phyloP scores from a whole-genome alignment of 2,329 filamentous ascomycete species.

The Neoarthrinium moseri region DNA sequence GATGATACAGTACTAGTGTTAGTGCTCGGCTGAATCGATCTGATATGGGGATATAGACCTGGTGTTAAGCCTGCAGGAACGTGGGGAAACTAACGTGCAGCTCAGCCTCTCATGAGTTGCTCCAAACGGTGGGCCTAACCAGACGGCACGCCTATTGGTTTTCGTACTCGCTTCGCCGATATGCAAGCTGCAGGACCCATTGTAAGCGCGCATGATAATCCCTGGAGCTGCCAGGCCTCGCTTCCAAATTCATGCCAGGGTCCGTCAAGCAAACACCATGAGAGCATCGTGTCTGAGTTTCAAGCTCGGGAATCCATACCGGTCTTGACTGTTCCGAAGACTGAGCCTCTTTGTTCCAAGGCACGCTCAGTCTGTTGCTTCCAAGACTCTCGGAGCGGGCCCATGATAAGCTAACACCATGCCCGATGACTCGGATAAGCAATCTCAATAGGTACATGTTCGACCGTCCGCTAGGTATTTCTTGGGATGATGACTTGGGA shows the following conservation, averaged over 20 bases:
- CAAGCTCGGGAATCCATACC: neutral
- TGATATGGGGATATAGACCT: neutral
- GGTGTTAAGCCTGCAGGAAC: constrained; percentile 1
- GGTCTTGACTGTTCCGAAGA: neutral
- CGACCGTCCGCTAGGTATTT: neutral
- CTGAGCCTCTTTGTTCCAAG: neutral
- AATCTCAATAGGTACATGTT: too few species aligned
- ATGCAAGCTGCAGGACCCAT: neutral
- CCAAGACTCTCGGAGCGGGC: too few species aligned
- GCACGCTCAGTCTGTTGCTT: neutral
- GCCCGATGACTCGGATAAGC: too few species aligned
- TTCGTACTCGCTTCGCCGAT: too few species aligned
- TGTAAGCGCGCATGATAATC: neutral
- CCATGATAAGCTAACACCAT: too few species aligned
- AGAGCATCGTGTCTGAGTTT: neutral
- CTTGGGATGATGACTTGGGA: neutral
- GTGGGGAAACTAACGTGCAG: neutral
- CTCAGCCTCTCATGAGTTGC: neutral
- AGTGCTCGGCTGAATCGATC: neutral
- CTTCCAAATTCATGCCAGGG: neutral
- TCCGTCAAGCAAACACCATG: neutral
- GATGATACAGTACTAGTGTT: neutral
- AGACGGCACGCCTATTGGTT: neutral
- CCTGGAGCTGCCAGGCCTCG: neutral
- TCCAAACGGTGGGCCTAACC: neutral